Conservation (phyloP, 2,329 filamentous ascomycete species). For the Albophoma yamanashiensis region DNA sequence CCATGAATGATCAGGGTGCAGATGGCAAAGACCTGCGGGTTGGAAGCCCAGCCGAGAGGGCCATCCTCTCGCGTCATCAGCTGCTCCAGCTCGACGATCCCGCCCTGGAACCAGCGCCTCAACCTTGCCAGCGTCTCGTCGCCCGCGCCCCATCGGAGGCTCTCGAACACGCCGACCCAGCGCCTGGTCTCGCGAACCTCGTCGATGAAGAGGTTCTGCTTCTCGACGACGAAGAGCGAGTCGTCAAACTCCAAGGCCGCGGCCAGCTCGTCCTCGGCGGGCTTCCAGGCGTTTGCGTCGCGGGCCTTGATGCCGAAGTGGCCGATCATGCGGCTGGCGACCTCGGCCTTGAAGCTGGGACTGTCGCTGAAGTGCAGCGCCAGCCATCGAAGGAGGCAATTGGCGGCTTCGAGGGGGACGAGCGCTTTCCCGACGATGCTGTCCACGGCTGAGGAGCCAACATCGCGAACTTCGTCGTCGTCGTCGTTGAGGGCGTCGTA, state of each 20-base stretch:
- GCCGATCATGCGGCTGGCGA: slow-evolving; percentile 30
- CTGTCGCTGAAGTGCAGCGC: slow-evolving; percentile 20
- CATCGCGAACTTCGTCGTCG: slow-evolving; percentile 74
- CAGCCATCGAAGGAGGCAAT: slow-evolving; percentile 33
- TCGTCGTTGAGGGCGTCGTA: slow-evolving; percentile 80
- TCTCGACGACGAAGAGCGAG: slow-evolving; percentile 75
- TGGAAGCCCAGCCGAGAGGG: slow-evolving; percentile 62
- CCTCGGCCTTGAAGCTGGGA: slow-evolving; percentile 26
- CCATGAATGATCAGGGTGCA: slow-evolving; percentile 36
- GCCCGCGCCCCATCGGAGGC: slow-evolving; percentile 10
- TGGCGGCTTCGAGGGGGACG: slow-evolving; percentile 36
- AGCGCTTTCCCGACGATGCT: slow-evolving; percentile 33
- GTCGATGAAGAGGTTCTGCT: slow-evolving; percentile 90
- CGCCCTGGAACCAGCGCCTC: slow-evolving; percentile 37
- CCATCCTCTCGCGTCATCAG: slow-evolving; percentile 40
- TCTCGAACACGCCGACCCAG: slow-evolving; percentile 49
- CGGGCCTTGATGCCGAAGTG: slow-evolving; percentile 6
- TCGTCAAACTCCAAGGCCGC: slow-evolving; percentile 45
- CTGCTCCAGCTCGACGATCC: slow-evolving; percentile 31
- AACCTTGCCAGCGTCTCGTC: slow-evolving; percentile 16
- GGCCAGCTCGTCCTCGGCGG: slow-evolving; percentile 28
- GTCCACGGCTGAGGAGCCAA: slow-evolving; percentile 41
- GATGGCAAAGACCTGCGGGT: slow-evolving; percentile 55
- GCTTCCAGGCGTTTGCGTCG: slow-evolving; percentile 5
- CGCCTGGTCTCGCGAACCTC: slow-evolving; percentile 60